Base-by-base conservation (phyloP, 2,329 filamentous ascomycete species). In the Fusarium torreyae region DNA sequence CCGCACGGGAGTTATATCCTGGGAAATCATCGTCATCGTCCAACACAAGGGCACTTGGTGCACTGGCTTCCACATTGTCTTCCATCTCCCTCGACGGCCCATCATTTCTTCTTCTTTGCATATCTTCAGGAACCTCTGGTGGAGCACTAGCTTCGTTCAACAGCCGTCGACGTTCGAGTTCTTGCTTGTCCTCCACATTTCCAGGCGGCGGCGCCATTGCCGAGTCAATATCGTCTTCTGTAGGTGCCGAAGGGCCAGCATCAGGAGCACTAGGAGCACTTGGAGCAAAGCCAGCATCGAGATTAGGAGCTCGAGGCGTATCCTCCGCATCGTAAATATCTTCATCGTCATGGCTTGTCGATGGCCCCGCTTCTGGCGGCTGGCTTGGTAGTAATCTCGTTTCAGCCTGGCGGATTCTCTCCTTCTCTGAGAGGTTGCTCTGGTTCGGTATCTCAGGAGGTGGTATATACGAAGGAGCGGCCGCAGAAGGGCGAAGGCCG, bases 341-440 rank as follows among this genome's bases (percentile, higher is more conserved):
- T 18, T 89, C 86, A 39, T 86, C 83, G 18, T 68, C 59, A n/a
- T 54, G 55, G 17, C 50, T 56, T 15, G 40, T 49, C 11, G 78
- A 78, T 8, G 75, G 68, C 2, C 72, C 69, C 7, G 80, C 72
- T 10, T 64, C 71, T 2, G 75, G 83, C 14, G 92, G 94, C 73
- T 90, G 90, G 75, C 94, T 97, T 3, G 95, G 95, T 22, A 98
- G 80, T 7, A 98, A 82, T 46, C 90, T 87, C 70, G 91, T 87
- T 80, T 98, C 94, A 40, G 93, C 94, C 61, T 88, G 88, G 46
- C 91, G 88, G 61, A 96, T 81, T 49, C 91, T 89, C 63, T 97
- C 91, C 79, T 98, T 98, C 68, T 98, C 96, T 14, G 91, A 89
- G 33, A 94, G 81, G 6, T 82, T 85, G 63, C 87, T 87, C 57